Conservation (phyloP, 2,329 filamentous ascomycete species). For the Didymella sp. region DNA sequence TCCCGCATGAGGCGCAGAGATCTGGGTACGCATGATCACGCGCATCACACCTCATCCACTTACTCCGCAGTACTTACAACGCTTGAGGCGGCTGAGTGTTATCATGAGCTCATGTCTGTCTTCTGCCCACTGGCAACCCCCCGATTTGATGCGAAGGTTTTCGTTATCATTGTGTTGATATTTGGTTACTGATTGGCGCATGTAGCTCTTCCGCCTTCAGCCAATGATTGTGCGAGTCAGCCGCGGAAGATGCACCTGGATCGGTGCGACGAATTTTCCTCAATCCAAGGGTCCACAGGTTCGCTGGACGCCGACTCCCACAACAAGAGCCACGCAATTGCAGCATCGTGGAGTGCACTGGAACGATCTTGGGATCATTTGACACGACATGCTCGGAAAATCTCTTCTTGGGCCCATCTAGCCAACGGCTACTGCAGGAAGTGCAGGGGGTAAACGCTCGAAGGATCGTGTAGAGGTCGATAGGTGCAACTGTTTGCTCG, state of each 20-base stretch:
- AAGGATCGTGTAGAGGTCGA: constrained; percentile 1
- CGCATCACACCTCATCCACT: constrained; percentile 16
- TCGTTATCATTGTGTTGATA: constrained; percentile 16
- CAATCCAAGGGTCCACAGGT: constrained; percentile 23
- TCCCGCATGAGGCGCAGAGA: constrained; percentile 24
- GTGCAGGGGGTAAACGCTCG: background rate
- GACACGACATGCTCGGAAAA: background rate
- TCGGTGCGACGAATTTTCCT: constrained; percentile 15
- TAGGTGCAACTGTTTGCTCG: constrained; percentile 9
- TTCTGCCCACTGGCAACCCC: background rate
- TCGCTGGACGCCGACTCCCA: constrained; percentile 29
- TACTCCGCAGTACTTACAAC: constrained; percentile 26
- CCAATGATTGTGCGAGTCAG: constrained; percentile 32
- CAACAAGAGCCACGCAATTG: constrained; percentile 1
- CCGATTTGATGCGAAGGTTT: background rate
- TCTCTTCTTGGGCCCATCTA: constrained; percentile 2
- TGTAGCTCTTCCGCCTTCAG: constrained; percentile 15
- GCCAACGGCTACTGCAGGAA: constrained; percentile 13
- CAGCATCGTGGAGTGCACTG: background rate
- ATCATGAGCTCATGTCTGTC: constrained; percentile 13
- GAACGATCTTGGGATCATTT: background rate
- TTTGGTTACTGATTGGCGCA: constrained; percentile 9
- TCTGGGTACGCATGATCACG: constrained; percentile 32
- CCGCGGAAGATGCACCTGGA: constrained; percentile 26
- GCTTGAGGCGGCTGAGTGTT: constrained; percentile 16